These are phyloP conservation scores for Medicago lupulina DNA, from an alignment of 306 rosid genomes.

Conservation along the genomic window DNA sequence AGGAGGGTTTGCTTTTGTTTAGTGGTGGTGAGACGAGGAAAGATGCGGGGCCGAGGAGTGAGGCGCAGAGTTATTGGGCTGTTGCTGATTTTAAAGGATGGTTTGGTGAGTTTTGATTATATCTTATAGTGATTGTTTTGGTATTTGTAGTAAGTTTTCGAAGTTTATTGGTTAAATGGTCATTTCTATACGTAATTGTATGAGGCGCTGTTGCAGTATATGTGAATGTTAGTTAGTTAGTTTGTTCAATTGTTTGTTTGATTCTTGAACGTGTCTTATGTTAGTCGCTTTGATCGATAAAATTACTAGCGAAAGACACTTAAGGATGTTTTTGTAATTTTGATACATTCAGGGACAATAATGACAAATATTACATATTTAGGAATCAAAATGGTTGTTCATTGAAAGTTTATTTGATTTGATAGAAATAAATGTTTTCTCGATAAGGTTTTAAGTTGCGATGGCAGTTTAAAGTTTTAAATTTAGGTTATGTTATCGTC, in stretches of 20 bases:
- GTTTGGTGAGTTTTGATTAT: constrained; percentile 73
- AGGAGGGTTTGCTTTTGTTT: constrained; percentile 71
- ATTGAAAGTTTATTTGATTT: neutral
- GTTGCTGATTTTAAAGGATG: constrained; percentile 84
- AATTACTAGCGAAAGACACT: neutral
- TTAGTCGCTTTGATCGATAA: neutral
- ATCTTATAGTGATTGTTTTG: neutral
- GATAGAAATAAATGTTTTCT: constrained; percentile 6
- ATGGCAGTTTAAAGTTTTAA: neutral
- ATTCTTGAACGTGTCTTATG: neutral
- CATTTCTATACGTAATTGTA: neutral
- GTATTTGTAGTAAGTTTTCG: neutral
- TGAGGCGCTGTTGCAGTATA: neutral
- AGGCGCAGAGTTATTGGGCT: constrained; percentile 98
- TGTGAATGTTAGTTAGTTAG: neutral
- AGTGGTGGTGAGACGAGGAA: constrained; percentile 97
- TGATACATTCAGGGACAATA: neutral
- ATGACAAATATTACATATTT: neutral
- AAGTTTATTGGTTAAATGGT: neutral
- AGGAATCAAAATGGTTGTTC: neutral
- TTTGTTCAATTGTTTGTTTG: neutral
- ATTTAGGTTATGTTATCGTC: neutral
- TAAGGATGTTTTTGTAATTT: neutral
- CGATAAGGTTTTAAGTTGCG: neutral
- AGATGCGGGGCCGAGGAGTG: constrained; percentile 92